Percentiles rank a stretch among this genome's conserved stretches.
Evolutionary conservation across 345 rosid genomes (phyloP).

Genomic region (Erysimum cheiranthoides): DNA sequence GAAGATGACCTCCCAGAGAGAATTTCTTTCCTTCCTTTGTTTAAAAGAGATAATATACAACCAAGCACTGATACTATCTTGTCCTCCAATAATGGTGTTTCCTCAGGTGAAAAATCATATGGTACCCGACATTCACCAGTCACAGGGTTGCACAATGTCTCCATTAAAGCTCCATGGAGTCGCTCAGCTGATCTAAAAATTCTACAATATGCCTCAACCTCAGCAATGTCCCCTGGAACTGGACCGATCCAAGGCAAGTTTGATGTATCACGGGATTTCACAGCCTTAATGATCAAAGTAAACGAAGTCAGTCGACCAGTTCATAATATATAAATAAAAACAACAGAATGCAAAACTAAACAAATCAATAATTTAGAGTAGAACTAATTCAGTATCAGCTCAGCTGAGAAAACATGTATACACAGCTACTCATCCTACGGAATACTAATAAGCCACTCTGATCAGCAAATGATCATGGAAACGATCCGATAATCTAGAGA

Average conservation of each 20-base stretch:
- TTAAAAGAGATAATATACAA: conserved; percentile 82
- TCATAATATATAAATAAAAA: conserved; percentile 1
- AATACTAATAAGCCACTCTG: not conserved
- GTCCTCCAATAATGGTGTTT: conserved; percentile 86
- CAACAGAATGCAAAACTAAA: not conserved
- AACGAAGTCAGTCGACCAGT: conserved; percentile 39
- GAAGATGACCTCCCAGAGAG: conserved; percentile 83
- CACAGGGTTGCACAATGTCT: conserved; percentile 88
- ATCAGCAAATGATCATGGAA: conserved; percentile 22
- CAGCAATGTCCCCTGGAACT: conserved; percentile 95
- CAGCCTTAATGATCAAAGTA: conserved; percentile 47
- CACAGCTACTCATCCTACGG: not conserved
- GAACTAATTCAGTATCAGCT: not conserved
- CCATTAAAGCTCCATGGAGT: conserved; percentile 89
- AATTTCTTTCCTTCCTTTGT: conserved; percentile 89
- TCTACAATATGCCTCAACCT: conserved; percentile 95
- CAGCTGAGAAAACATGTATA: not conserved
- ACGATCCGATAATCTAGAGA: conserved; percentile 7
- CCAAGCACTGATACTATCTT: conserved; percentile 94
- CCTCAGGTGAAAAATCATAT: conserved; percentile 76
- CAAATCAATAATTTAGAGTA: not conserved
- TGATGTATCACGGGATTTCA: conserved; percentile 65
- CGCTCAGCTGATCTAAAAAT: conserved; percentile 86
- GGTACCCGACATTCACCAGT: conserved; percentile 90
- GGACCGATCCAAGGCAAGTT: conserved; percentile 91